phyloP scores from a whole-genome alignment of 306 rosid species.

The Lotus japonicus region DNA sequence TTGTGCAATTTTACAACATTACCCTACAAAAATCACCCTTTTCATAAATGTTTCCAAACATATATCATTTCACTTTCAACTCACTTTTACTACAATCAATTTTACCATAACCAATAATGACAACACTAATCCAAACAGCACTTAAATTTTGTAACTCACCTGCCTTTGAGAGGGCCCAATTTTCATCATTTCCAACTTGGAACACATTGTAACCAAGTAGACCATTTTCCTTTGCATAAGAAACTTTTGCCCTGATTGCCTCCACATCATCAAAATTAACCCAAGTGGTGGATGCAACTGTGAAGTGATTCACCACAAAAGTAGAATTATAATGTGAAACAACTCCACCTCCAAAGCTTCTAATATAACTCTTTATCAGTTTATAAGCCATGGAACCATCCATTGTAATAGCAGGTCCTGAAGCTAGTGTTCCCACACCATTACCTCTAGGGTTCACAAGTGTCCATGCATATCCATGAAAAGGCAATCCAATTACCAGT shows the following conservation, averaged over 20 bases:
- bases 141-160: slow-evolving; percentile 9
- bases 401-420: slow-evolving; percentile 30
- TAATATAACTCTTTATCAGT: slow-evolving; percentile 23
- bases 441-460: slow-evolving; percentile 21
- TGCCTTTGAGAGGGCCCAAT: slow-evolving; percentile 48
- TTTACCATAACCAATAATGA: too few species aligned
- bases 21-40: too few species aligned
- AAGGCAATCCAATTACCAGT: slow-evolving; percentile 44
- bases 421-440: slow-evolving; percentile 27
- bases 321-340: slow-evolving; percentile 25
- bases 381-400: slow-evolving; percentile 36
- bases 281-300: slow-evolving; percentile 29
- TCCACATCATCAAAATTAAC: slow-evolving; percentile 51
- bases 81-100: too few species aligned
- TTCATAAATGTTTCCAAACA: too few species aligned
- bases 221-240: slow-evolving; percentile 42
- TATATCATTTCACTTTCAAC: too few species aligned
- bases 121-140: too few species aligned
- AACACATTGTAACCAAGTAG: slow-evolving; percentile 47
- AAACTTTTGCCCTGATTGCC: slow-evolving; percentile 35
- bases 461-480: slow-evolving; percentile 44
- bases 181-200: slow-evolving; percentile 43
- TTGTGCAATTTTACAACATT: too few species aligned
- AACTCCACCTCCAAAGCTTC: slow-evolving; percentile 29
- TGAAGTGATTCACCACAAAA: slow-evolving; percentile 38